These are phyloP conservation scores for Stellera chamaejasme DNA, from an alignment of 345 rosid species.

Conservation along the genomic window DNA sequence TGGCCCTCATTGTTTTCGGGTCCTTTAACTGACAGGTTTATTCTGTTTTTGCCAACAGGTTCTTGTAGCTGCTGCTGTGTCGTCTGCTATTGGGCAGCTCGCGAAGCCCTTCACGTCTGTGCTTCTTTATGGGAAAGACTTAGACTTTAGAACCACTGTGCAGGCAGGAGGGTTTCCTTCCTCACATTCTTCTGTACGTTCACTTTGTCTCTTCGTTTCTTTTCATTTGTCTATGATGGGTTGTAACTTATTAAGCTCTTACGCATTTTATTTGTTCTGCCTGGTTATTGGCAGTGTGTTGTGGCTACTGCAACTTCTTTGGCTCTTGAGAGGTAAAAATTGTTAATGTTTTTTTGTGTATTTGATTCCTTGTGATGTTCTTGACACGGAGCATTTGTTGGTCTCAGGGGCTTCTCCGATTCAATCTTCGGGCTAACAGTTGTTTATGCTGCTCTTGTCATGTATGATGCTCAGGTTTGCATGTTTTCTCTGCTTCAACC, in stretches of 20 bases:
- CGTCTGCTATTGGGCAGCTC: slow-evolving; percentile 82
- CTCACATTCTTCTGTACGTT: slow-evolving; percentile 69
- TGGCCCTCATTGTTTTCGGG: not conserved
- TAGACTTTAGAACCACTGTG: slow-evolving; percentile 46
- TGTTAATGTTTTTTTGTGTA: not conserved
- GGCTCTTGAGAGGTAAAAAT: slow-evolving; percentile 69
- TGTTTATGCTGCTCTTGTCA: slow-evolving; percentile 79
- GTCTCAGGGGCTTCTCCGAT: slow-evolving; percentile 76
- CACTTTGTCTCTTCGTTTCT: not conserved
- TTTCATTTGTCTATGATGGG: not conserved
- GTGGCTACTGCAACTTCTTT: slow-evolving; percentile 81
- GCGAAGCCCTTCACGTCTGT: slow-evolving; percentile 67
- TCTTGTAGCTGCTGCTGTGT: slow-evolving; percentile 58
- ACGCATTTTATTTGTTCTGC: not conserved
- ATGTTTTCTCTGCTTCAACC: not conserved
- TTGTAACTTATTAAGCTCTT: not conserved
- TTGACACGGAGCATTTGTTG: not conserved
- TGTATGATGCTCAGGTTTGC: slow-evolving; percentile 86
- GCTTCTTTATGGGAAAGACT: slow-evolving; percentile 44
- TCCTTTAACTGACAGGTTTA: not conserved
- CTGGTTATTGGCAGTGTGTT: slow-evolving; percentile 38
- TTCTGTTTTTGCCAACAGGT: slow-evolving; percentile 30
- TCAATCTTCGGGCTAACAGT: slow-evolving; percentile 65
- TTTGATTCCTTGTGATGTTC: not conserved
- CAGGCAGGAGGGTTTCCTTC: slow-evolving; percentile 96